phyloP scores from a whole-genome alignment of 768 basidiomycete species.

The Guyanaporus albipodus region DNA sequence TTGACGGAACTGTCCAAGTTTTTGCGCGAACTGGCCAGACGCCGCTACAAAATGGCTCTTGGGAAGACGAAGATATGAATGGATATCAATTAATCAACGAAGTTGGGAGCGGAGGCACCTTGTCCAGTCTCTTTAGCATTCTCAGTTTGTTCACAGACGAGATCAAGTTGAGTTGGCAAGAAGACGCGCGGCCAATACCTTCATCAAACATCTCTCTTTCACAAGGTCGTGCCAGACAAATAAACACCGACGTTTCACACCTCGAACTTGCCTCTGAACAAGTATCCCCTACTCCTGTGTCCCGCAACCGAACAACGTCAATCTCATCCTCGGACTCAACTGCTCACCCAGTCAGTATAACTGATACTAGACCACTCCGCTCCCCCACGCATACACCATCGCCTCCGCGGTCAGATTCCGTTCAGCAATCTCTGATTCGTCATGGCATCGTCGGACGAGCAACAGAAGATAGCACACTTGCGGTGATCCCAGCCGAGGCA shows the following conservation, averaged over 20 bases:
- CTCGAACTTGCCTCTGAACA: constrained; percentile 42
- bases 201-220: constrained; percentile 28
- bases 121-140: constrained; percentile 96
- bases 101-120: constrained; percentile 91
- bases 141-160: constrained; percentile 95
- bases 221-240: constrained; percentile 32
- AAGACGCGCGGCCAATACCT: constrained; percentile 38
- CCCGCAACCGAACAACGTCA: constrained; percentile 47
- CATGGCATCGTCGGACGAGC: constrained; percentile 89
- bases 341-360: constrained; percentile 43
- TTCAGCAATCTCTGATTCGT: constrained; percentile 36
- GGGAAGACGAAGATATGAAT: constrained; percentile 87
- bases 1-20: constrained; percentile 96
- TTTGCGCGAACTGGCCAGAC: constrained; percentile 68
- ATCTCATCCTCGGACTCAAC: constrained; percentile 69
- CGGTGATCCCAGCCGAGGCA: constrained; percentile 98
- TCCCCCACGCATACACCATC: constrained; percentile 19
- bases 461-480: constrained; percentile 89
- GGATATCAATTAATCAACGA: constrained; percentile 96
- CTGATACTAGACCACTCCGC: constrained; percentile 4
- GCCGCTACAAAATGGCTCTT: constrained; percentile 49
- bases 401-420: constrained; percentile 25
- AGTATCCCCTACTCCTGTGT: constrained; percentile 26
- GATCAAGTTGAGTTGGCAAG: constrained; percentile 89
- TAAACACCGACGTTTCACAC: constrained; percentile 64